A percentile compares a stretch with the other conserved stretches of the same genome.
Evolutionary conservation across 2,329 filamentous ascomycete genomes (phyloP).

Genomic region (Furcasterigmium sp.): DNA sequence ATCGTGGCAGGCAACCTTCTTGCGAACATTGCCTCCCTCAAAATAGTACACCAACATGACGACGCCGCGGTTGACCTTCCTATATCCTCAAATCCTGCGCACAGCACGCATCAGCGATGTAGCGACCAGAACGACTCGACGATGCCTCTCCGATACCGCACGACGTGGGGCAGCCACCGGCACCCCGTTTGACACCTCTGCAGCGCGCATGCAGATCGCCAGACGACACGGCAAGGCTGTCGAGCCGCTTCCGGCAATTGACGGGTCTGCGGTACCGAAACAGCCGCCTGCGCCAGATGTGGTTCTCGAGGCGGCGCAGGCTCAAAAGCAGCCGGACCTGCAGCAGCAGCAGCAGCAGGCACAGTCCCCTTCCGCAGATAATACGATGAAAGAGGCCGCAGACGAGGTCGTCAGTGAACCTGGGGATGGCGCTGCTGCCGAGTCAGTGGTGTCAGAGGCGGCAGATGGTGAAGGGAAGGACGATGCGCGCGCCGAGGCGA

Average conservation of each 20-base stretch:
- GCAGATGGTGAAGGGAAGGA: constrained; percentile 10
- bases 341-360: background rate
- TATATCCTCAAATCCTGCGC: constrained; percentile 64
- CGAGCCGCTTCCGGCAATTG: constrained; percentile 39
- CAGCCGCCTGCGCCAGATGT: constrained; percentile 17
- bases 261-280: constrained; percentile 6
- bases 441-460: background rate
- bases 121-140: constrained; percentile 28
- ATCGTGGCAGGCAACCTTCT: background rate
- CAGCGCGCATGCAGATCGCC: constrained; percentile 34
- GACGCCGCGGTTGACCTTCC: constrained; percentile 57
- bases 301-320: background rate
- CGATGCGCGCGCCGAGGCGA: constrained; percentile 27
- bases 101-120: constrained; percentile 40
- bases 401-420: background rate
- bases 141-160: constrained; percentile 20
- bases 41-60: constrained; percentile 47
- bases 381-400: constrained; percentile 6
- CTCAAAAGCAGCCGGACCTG: background rate
- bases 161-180: constrained; percentile 22
- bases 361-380: too few species aligned
- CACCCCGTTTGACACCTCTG: constrained; percentile 25
- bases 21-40: background rate
- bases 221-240: constrained; percentile 57
- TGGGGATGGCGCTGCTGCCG: background rate